Base-by-base conservation (phyloP, 768 basidiomycete species). In the Rhodocollybia butyracea region DNA sequence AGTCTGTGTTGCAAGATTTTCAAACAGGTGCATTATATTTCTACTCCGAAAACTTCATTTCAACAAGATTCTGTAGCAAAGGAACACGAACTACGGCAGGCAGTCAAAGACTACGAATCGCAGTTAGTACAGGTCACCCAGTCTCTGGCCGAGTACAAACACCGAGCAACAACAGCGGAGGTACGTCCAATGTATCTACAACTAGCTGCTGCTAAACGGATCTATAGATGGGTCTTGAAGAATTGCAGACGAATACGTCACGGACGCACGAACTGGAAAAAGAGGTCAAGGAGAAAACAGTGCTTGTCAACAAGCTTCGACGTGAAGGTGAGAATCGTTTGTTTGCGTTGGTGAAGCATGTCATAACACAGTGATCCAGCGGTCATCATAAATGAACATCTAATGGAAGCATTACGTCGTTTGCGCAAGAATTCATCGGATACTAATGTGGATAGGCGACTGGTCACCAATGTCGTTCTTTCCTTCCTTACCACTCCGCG, bases 401-500 rank as follows among this genome's bases (percentile, higher is more conserved):
- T 99, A 11, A 97, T 94, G 63, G 96, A 98, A 70, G 97, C 97
- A 3, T 82, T 99, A n/a, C 91, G 96, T 12, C 87, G 97, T 22
- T 79, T 99, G 47, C 85, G 93, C 43, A 88, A 87, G 60, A 91
- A 86, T 57, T 86, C 91, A 0, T 82, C 90, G 6, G 96, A 92
- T 60, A 91, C 84, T 43, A 98, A 92, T 61, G 96, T 99, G 26
- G 96, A 99, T 68, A 76, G 91, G 48, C 86, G 94, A 12, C 83
- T 99, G 1, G 93, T 99, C 31, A 96, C 91, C 32, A 99, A 99
- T 66, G 86, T 98, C 55, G 76, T 99, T 15, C 78, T 98, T 19
- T 86, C 87, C 0, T 99, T 97, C 75, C 77, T 99, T 50, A 82
- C 82, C 22, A 96, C 94, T 1, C 91, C 94, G 5, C 86, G 97